A percentile compares a stretch with the other conserved stretches of the same genome.
These are phyloP conservation scores for Raffaelea albimanens DNA, from an alignment of 2,329 filamentous ascomycete species.

Conservation along the genomic window DNA sequence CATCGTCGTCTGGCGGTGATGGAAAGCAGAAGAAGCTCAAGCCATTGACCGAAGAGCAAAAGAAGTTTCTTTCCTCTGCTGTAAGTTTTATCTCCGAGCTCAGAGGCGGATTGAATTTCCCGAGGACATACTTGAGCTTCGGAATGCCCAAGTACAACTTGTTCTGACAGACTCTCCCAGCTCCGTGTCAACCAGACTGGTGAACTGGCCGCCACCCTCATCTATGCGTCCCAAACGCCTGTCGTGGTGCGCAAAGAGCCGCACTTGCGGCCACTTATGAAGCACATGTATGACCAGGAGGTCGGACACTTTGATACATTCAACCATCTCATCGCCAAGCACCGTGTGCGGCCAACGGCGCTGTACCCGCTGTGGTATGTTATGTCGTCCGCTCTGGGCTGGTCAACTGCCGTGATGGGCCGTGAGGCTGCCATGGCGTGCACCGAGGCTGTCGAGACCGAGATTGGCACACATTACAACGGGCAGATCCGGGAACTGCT, in stretches of 20 bases:
- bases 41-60: constrained; percentile 59
- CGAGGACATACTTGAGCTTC: too few species aligned
- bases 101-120: too few species aligned
- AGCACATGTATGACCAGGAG: constrained; percentile 98
- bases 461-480: constrained; percentile 95
- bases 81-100: constrained; percentile 28
- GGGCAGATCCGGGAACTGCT: constrained; percentile 75
- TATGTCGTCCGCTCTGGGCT: constrained; percentile 73
- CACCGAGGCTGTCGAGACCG: constrained; percentile 95
- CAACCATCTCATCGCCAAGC: constrained; percentile 71
- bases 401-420: constrained; percentile 81
- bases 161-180: too few species aligned
- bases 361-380: constrained; percentile 86
- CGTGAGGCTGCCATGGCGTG: constrained; percentile 96
- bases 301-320: constrained; percentile 78
- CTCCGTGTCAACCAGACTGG: constrained; percentile 96
- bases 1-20: neutral
- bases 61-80: constrained; percentile 66
- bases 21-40: constrained; percentile 35
- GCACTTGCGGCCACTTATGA: constrained; percentile 82
- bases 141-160: too few species aligned
- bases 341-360: constrained; percentile 83
- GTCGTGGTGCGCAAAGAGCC: constrained; percentile 72
- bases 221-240: constrained; percentile 84
- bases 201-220: constrained; percentile 90